Base-by-base conservation (phyloP, 768 basidiomycete genomes). In the Clavulina sp. region DNA sequence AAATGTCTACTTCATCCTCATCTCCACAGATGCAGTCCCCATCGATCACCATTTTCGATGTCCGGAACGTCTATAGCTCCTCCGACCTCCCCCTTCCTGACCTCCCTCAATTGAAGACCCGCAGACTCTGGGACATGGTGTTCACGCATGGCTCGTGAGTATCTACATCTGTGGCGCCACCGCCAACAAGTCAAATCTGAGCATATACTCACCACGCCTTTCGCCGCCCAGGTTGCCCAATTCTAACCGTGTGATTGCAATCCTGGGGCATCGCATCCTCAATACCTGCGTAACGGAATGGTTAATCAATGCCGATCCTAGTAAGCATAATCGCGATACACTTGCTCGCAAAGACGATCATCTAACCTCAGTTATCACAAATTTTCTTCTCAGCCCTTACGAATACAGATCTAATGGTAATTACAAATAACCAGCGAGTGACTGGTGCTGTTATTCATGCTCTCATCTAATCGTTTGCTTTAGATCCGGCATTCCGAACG, bases 141-240 rank as follows among this genome's bases (percentile, higher is more conserved):
- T 46, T 46, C 43, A 46, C 43, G 13, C 43, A 46, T 28, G 26
- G 43, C 26, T n/a, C n/a, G n/a, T n/a, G n/a, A n/a, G n/a, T n/a
- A n/a, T n/a, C n/a, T n/a, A n/a, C n/a, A n/a, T n/a, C n/a, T n/a
- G n/a, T n/a, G n/a, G n/a, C n/a, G n/a, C n/a, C n/a, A n/a, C n/a
- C n/a, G n/a, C n/a, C n/a, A n/a, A n/a, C n/a, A n/a, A n/a, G n/a
- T n/a, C n/a, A n/a, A n/a, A n/a, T n/a, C n/a, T n/a, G n/a, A n/a
- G n/a, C n/a, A n/a, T n/a, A n/a, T n/a, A n/a, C n/a, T n/a, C n/a
- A n/a, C n/a, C n/a, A n/a, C n/a, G n/a, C n/a, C n/a, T n/a, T n/a
- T n/a, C n/a, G n/a, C n/a, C n/a, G n/a, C n/a, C n/a, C n/a, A 28
- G 16, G 1, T 24, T 46, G 9, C 43, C 43, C 26, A 46, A 46